Base-by-base conservation (phyloP, 2,329 filamentous ascomycete species). In the Aspergillus pseudoglaucus region DNA sequence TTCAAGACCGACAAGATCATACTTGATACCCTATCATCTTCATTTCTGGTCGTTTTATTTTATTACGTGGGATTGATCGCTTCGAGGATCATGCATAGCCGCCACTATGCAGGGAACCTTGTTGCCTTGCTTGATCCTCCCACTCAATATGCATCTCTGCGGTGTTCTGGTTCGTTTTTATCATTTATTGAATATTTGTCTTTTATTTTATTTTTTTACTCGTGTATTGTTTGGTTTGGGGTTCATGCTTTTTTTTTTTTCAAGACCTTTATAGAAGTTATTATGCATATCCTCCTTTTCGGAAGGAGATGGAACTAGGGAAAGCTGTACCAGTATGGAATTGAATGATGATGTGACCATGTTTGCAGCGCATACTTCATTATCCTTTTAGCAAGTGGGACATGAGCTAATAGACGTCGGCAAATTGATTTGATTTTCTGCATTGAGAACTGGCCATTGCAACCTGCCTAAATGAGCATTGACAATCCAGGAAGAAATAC, bases 21-120 rank as follows among this genome's bases (percentile, higher is more conserved):
- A 54, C 58, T 62, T 62, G 62, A 65, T 65, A 65, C 62, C 62
- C 62, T 59, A 54, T 48, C 33, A 7, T 18, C 17, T 37, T 37
- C 33, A n/a, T 18, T 37, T 37, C 9, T 37, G n/a, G 8, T 47
- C 22, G 15, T 41, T 25, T 42, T 18, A 4, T 41, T 40, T 41
- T 40, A 22, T 25, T 35, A 42, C 40, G 32, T 47, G 18, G 37
- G 3, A 22, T 42, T 42, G 37, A 42, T 27, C 35, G 33, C 33
- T 37, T 37, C 17, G 18, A 20, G 17, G 17, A 20, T 10, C 23
- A 22, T 41, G 22, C 39, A 23, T 40, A 40, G 6, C 7, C 22
- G 23, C 40, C 40, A 27, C 23, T 42, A 17, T 39, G 37, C 37
- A 39, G 40, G 40, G 23, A 27, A 42, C n/a, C 22, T 22, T 15